phyloP scores from a whole-genome alignment of 768 basidiomycete species.

The Phylloporus arenicola region DNA sequence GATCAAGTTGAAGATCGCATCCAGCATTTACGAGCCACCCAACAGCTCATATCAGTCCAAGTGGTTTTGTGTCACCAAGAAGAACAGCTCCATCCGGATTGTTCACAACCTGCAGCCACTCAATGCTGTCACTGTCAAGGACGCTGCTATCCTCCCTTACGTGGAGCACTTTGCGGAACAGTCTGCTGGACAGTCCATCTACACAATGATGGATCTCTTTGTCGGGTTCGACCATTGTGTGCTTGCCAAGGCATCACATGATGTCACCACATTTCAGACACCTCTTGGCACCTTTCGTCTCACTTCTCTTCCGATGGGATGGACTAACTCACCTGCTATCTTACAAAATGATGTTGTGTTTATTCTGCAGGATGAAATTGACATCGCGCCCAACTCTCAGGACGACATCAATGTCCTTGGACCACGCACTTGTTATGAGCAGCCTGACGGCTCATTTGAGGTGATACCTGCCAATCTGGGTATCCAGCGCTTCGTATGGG shows the following conservation, averaged over 20 bases:
- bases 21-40: conserved; percentile 38
- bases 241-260: not conserved
- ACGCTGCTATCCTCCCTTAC: conserved; percentile 8
- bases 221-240: not conserved
- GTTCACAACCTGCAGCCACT: conserved; percentile 25
- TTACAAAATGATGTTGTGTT: too few relatives aligned
- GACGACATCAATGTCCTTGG: too few relatives aligned
- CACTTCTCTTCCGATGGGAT: too few relatives aligned
- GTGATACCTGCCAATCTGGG: conserved; percentile 10
- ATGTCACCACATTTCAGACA: too few relatives aligned
- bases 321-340: too few relatives aligned
- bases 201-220: conserved; percentile 4
- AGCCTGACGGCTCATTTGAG: conserved; percentile 4
- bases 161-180: conserved; percentile 12
- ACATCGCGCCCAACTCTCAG: conserved; percentile 31
- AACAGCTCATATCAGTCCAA: conserved; percentile 34
- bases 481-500: too few relatives aligned
- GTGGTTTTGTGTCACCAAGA: conserved; percentile 37
- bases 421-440: conserved; percentile 30
- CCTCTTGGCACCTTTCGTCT: too few relatives aligned
- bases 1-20: conserved; percentile 31
- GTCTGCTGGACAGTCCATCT: conserved; percentile 6
- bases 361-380: conserved; percentile 37
- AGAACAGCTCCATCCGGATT: conserved; percentile 17
- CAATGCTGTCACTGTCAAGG: conserved; percentile 9